phyloP scores from a whole-genome alignment of 352 stramenopile species.

The Globisporangium yorkense region DNA sequence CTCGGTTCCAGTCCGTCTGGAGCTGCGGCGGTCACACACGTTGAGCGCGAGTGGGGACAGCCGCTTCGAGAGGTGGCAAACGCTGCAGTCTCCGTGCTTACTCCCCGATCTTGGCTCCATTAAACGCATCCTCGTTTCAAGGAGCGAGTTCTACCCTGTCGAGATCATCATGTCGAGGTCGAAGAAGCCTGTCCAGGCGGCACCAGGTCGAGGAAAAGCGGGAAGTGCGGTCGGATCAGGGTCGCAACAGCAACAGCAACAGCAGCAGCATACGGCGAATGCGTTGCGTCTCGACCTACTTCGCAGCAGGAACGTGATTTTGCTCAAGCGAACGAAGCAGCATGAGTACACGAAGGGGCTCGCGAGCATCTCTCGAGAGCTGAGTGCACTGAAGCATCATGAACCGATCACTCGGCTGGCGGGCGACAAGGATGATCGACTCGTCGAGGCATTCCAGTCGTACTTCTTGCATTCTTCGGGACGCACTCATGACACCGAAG shows the following conservation, averaged over 20 bases:
- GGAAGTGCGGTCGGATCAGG: neutral
- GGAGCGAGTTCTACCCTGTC: conserved; percentile 57
- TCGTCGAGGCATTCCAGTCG: conserved; percentile 22
- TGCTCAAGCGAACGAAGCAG: conserved; percentile 46
- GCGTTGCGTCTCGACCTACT: conserved; percentile 49
- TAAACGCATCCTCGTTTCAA: conserved; percentile 43
- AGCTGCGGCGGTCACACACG: conserved; percentile 18
- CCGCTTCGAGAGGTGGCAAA: conserved; percentile 10
- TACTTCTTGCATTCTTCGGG: conserved; percentile 21
- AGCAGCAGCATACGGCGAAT: conserved; percentile 28
- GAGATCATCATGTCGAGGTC: conserved; percentile 37
- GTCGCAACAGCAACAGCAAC: neutral
- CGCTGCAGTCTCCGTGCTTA: conserved; percentile 57
- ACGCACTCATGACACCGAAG: conserved; percentile 13
- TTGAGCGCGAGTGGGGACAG: neutral
- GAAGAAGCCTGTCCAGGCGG: neutral
- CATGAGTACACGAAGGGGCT: conserved; percentile 11
- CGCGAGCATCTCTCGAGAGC: conserved; percentile 13
- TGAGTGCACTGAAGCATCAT: conserved; percentile 13
- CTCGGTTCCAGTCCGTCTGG: conserved; percentile 39
- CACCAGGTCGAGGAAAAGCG: neutral
- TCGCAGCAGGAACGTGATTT: conserved; percentile 45
- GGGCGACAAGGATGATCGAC: conserved; percentile 17
- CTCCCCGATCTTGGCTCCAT: conserved; percentile 60
- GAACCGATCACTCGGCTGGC: neutral